Base-by-base conservation (phyloP, 306 rosid genomes). In the Cotoneaster glaucophyllus region DNA sequence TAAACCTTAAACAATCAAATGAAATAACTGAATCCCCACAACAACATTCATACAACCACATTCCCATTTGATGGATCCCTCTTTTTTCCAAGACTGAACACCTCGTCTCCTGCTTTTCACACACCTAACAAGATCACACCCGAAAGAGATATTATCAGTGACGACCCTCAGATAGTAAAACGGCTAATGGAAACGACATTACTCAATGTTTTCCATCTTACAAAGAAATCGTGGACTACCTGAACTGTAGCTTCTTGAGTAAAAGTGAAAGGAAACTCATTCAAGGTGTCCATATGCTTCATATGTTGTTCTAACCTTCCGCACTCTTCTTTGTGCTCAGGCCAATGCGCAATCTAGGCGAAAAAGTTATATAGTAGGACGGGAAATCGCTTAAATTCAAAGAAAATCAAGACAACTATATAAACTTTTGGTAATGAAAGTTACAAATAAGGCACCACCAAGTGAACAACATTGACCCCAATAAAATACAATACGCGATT, bases 191-290 rank as follows among this genome's bases (percentile, higher is more conserved):
- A 37, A 69, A 64, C 53, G 11, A 15, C 21, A 9, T 26, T 8
- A 21, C 8, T 43, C 69, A 61, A 11, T 44, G 59, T 43, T 15
- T 58, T 28, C 13, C 10, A 28, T n/a, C 24, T 6, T 48, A 52
- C 44, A n/a, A 50, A 54, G 65, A 65, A 73, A 70, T 62, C 8
- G 45, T 29, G 41, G 53, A 32, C 73, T 48, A 92, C 99, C 97
- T 87, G 83, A 76, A 78, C 26, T 2, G 96, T 92, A 74, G 89
- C 84, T 81, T 95, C 92, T 28, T 9, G 73, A 56, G 89, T 80
- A 84, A 92, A 95, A 74, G 97, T 82, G 82, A 95, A 95, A 62
- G 99, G 99, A 74, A 84, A 92, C 66, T 92, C 88, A 56, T 88
- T 87, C 86, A 95, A 56, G 59, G 71, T 41, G 53, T 79, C 87